Conservation (phyloP, 2,329 filamentous ascomycete genomes). For the Calycina herbarum region DNA sequence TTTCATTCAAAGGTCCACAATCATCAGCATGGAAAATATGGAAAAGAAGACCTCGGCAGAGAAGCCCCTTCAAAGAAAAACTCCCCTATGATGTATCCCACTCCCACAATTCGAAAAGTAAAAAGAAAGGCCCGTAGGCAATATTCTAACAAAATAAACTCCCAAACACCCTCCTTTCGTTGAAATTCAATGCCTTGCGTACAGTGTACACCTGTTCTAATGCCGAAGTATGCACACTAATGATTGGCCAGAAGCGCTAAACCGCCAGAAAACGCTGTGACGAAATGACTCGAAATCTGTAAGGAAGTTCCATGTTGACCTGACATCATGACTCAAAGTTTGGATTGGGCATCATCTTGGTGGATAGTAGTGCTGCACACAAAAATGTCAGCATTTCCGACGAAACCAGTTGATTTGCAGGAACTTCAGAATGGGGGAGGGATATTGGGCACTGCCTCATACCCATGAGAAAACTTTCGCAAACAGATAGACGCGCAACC, state of each 20-base stretch:
- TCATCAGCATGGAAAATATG: too few species aligned
- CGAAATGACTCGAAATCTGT: slow-evolving; percentile 2
- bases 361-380: slow-evolving; percentile 13
- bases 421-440: not conserved
- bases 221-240: not conserved
- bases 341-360: slow-evolving; percentile 11
- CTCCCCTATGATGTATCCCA: not conserved
- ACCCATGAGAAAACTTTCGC: not conserved
- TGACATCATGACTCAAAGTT: slow-evolving; percentile 10
- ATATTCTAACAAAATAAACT: not conserved
- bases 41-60: too few species aligned
- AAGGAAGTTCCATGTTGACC: slow-evolving; percentile 2
- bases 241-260: not conserved
- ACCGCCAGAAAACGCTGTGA: not conserved
- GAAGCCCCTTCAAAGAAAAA: too few species aligned
- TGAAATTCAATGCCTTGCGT: not conserved
- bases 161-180: not conserved
- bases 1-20: too few species aligned
- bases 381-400: slow-evolving; percentile 2
- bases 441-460: not conserved
- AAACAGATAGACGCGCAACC: not conserved
- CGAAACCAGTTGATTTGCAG: not conserved
- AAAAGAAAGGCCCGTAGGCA: not conserved
- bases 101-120: not conserved
- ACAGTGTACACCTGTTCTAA: not conserved